phyloP scores from a whole-genome alignment of 2,329 filamentous ascomycete species.

The Nothomitra cinnamomea region DNA sequence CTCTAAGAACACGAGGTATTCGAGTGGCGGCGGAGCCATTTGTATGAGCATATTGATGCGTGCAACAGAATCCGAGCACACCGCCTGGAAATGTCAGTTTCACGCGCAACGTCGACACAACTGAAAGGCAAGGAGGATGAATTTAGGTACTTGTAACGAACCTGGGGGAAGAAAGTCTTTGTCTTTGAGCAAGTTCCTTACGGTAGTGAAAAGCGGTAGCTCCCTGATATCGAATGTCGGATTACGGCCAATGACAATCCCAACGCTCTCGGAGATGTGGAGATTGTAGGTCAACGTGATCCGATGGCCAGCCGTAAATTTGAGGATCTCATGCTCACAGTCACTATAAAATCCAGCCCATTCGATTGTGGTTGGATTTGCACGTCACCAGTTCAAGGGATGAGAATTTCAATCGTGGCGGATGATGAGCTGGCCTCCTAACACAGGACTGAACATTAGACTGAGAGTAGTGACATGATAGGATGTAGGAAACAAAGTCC shows the following conservation, averaged over 20 bases:
- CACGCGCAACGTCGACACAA: too few species aligned
- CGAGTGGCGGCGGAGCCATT: conserved; percentile 9
- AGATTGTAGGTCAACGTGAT: conserved; percentile 45
- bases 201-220: conserved; percentile 21
- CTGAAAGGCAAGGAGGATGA: too few species aligned
- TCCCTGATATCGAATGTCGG: conserved; percentile 17
- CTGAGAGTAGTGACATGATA: too few species aligned
- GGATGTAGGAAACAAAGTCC: not conserved
- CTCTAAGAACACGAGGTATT: conserved; percentile 27
- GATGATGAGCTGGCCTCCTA: conserved; percentile 28
- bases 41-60: conserved; percentile 30
- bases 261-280: conserved; percentile 24
- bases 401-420: conserved; percentile 22
- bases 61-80: conserved; percentile 27
- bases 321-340: conserved; percentile 34
- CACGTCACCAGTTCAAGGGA: conserved; percentile 26
- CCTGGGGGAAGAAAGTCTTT: conserved; percentile 24
- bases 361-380: conserved; percentile 12
- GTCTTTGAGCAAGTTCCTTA: conserved; percentile 18
- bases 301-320: conserved; percentile 33
- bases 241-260: conserved; percentile 10
- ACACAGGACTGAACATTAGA: too few species aligned
- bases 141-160: too few species aligned
- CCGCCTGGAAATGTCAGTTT: too few species aligned
- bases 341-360: conserved; percentile 39